Conservation (phyloP, 2,329 filamentous ascomycete species). For the Clarireedia hainanense region DNA sequence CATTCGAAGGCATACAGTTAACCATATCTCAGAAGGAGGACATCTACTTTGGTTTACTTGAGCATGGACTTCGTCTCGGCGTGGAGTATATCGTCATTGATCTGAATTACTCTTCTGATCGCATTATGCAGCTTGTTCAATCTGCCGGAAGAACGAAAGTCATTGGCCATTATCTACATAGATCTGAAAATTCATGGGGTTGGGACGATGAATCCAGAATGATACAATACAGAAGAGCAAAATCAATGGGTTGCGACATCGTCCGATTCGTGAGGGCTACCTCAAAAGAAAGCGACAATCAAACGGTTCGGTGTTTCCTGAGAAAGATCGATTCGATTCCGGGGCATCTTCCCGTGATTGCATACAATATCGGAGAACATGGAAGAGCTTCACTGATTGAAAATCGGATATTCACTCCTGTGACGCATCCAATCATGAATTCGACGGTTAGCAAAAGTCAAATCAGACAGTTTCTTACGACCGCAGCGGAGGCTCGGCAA, state of each 20-base stretch:
- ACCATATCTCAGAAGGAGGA: conserved; percentile 22
- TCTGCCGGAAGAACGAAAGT: conserved; percentile 44
- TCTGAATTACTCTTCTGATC: conserved; percentile 42
- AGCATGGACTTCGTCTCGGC: conserved; percentile 56
- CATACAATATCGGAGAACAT: conserved; percentile 47
- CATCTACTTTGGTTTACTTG: conserved; percentile 49
- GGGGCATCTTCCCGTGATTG: conserved; percentile 34
- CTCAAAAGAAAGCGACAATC: conserved; percentile 42
- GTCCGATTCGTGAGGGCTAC: conserved; percentile 48
- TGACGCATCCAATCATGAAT: conserved; percentile 47
- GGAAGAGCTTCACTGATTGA: conserved; percentile 48
- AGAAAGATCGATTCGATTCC: conserved; percentile 22
- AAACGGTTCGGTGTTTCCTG: conserved; percentile 26
- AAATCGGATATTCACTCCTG: conserved; percentile 49
- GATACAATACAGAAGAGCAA: conserved; percentile 42
- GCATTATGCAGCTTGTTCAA: conserved; percentile 37
- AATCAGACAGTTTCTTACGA: conserved; percentile 32
- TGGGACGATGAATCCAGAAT: conserved; percentile 45
- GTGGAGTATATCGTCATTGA: conserved; percentile 60
- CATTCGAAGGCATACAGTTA: conserved; percentile 20
- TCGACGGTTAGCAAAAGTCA: conserved; percentile 39
- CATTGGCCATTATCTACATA: conserved; percentile 41
- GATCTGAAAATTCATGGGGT: conserved; percentile 26
- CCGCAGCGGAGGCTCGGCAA: conserved; percentile 53
- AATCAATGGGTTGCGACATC: conserved; percentile 44